Base-by-base conservation (phyloP, 352 stramenopile species). In the Globisporangium ultimum region DNA sequence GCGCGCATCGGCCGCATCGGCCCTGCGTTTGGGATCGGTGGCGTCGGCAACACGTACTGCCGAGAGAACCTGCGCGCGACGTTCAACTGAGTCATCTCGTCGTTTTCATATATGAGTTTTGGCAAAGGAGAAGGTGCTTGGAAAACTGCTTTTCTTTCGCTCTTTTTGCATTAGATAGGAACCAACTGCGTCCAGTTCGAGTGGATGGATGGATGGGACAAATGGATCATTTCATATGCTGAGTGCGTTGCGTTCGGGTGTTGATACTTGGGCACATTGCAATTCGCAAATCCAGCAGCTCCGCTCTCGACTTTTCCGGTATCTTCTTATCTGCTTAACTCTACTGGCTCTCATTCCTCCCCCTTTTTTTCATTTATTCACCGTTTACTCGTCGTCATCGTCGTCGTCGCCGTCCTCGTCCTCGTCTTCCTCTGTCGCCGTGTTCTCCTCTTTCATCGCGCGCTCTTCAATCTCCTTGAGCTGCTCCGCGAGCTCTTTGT, bases 11-110 rank as follows among this genome's bases (percentile, higher is more conserved):
- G 70, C 1, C 88, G 89, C 43, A 96, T 97, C 48, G 87, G 85
- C 18, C 89, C 89, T 42, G 89, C 89, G 7, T 97, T 96, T 59
- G 89, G 89, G 17, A 85, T 97, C 54, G 89, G 89, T 4, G 89
- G 89, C 28, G 80, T 97, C 41, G 87, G 88, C 55, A 97, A 97
- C 72, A 77, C 59, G 20, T 84, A 78, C 70, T 87, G 78, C 58
- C 77, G 81, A 40, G 70, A 85, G 40, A 54, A 58, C 2, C 63
- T 91, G 32, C 76, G 76, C 15, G 62, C 58, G 14, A 67, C 70
- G 17, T 54, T 88, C 24, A 64, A 70, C 14, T 84, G 67, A 69
- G 70, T 11, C 58, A 14, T 46, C n/a, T 12, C 15, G 21, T 36
- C 24, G n/a, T 20, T 13, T 55, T 54, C 3, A 1, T 32, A 15